Evolutionary conservation across 176 grass and related monocot species (phyloP), one percentile per base, ranked within the genome.

Genomic region (Coix lacrymajobi): DNA sequence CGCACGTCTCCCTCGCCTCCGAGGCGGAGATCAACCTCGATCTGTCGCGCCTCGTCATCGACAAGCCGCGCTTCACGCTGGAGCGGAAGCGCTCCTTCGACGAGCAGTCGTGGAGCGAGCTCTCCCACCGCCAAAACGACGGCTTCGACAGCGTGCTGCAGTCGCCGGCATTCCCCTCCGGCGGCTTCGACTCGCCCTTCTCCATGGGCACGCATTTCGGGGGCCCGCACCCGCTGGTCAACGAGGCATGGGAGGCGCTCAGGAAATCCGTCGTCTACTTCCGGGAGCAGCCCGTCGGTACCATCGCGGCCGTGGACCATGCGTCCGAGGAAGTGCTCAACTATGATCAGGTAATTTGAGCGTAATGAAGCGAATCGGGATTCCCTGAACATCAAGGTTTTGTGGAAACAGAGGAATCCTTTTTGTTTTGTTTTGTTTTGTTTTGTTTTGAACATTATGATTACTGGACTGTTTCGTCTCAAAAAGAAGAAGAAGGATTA

Each of bases 331-430:
- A 95, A 62, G 95, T 92, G 69, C 95, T 98, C 79, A 98, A 98
- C 67, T 98, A 98, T 72, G 95, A 98, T 83, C 95, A 98, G 95
- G 95, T 58, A 58, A n/a, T 56, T n/a, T n/a, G n/a, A n/a, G n/a
- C n/a, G n/a, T n/a, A n/a, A 2, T 8, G 0, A n/a, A 25, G 54
- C 8, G 9, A 58, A 58, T 58, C 8, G 54, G 54, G n/a, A 8
- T 58, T 57, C 52, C 11, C 52, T 11, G 20, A 19, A 56, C 52
- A 40, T 19, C 39, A 30, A 29, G n/a, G n/a, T 30, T 34, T 80
- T 69, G 39, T 75, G 28, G 24, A 5, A 38, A 52, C 46, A 66
- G n/a, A 31, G n/a, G 26, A 54, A 11, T 7, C 24, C 56, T 37
- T 39, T 14, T n/a, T n/a, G n/a, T n/a, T n/a, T n/a, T n/a, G n/a